Base-by-base conservation (phyloP, 164 flowering plant genomes). In the Umbellularia californica region DNA sequence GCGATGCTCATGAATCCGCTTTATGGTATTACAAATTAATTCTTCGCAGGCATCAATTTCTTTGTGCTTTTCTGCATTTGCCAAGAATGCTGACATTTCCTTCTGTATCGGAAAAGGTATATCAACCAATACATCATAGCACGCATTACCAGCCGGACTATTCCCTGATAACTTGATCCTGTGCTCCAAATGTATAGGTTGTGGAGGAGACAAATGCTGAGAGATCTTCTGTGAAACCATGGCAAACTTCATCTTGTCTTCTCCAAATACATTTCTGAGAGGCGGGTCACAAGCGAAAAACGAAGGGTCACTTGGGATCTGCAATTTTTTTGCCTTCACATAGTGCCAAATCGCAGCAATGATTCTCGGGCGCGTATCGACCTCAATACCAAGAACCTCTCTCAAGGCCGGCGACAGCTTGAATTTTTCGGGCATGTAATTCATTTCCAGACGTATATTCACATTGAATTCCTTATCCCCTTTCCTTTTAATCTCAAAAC, bases 301-400 rank as follows among this genome's bases (percentile, higher is more conserved):
- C 7, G 94, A 82, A 28, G 94, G 88, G 58, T 94, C 98, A 74
- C 64, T 81, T 2, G 91, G 88, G 55, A 75, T 83, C 75, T 92
- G 98, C 75, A 94, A 73, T 77, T 85, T 94, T 72, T 77, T 90
- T 47, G 81, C 82, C 74, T 92, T 94, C 58, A 94, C 85, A 76
- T 94, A 92, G 64, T 92, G 90, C 98, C 98, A 94, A 79, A 94
- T 76, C 50, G 96, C 94, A 75, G 93, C 89, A 50, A 90, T 73
- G 65, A 92, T 79, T 79, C 90, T 85, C 20, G 92, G 82, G 5
- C 96, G 95, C 2, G 93, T 88, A 68, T 92, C 97, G n/a, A 88
- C 89, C 76, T 94, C 97, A 77, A 92, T 77, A n/a, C 97, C 98
- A 67, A 94, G 86, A 80, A 91, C 88, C 50, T 94, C 94, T 55